phyloP scores from a whole-genome alignment of 2,329 filamentous ascomycete genomes.

The Lizonia empirigonia region DNA sequence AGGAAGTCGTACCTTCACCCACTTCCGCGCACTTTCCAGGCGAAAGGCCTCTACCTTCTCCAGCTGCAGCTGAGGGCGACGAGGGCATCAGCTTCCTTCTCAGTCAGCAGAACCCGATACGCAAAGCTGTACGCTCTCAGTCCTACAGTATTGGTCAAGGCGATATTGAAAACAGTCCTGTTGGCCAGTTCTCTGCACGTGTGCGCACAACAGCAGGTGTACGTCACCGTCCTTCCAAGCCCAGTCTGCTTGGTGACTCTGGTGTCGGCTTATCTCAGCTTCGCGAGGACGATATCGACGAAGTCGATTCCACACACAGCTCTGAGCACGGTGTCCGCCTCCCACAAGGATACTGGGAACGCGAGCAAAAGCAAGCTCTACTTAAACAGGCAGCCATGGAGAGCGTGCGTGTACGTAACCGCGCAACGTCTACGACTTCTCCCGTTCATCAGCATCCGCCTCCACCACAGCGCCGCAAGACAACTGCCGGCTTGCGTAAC shows the following conservation, averaged over 20 bases:
- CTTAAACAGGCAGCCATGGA: constrained; percentile 47
- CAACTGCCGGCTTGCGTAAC: constrained; percentile 60
- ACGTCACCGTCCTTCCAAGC: constrained; percentile 80
- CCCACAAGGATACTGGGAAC: constrained; percentile 41
- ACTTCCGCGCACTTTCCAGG: constrained; percentile 34
- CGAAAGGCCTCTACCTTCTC: constrained; percentile 34
- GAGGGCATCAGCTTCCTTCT: constrained; percentile 48
- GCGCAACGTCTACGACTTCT: constrained; percentile 37
- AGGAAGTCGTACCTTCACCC: constrained; percentile 44
- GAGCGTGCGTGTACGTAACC: constrained; percentile 43
- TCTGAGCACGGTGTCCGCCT: constrained; percentile 58
- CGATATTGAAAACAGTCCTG: constrained; percentile 58
- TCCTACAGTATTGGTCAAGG: constrained; percentile 95
- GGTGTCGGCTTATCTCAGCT: constrained; percentile 39
- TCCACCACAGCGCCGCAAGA: constrained; percentile 33
- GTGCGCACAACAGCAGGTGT: constrained; percentile 52
- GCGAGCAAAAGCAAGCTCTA: constrained; percentile 39
- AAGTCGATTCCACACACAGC: constrained; percentile 67
- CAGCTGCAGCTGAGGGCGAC: constrained; percentile 55
- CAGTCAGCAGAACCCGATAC: constrained; percentile 70
- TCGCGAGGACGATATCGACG: constrained; percentile 58
- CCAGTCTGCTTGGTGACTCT: constrained; percentile 72
- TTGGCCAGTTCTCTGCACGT: constrained; percentile 59
- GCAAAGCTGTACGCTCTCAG: constrained; percentile 92
- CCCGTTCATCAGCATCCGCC: constrained; percentile 31